These are phyloP conservation scores for Myxozyma monticola DNA, from an alignment of 805 yeast species.

Conservation along the genomic window DNA sequence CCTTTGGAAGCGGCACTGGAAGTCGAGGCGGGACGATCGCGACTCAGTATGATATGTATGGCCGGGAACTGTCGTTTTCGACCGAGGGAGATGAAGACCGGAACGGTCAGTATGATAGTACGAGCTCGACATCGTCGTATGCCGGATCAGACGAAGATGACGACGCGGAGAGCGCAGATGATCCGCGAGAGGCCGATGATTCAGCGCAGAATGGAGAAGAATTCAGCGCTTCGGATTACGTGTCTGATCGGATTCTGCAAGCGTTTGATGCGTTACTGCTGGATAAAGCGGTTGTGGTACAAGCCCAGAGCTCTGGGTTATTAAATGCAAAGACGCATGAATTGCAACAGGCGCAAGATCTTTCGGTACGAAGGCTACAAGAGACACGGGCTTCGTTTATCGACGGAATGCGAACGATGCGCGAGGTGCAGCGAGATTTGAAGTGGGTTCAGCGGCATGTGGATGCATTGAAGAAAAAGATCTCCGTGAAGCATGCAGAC, in stretches of 20 bases:
- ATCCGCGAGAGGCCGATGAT: neutral
- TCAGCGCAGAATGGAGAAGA: constrained; percentile 4
- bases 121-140: constrained; percentile 28
- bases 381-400: constrained; percentile 20
- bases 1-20: constrained; percentile 22
- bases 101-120: constrained; percentile 8
- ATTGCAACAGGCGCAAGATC: constrained; percentile 23
- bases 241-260: constrained; percentile 23
- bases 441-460: constrained; percentile 29
- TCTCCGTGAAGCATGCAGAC: constrained; percentile 10
- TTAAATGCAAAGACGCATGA: constrained; percentile 25
- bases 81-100: constrained; percentile 2
- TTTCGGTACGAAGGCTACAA: constrained; percentile 11
- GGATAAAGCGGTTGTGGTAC: constrained; percentile 27
- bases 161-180: neutral
- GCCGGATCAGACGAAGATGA: constrained; percentile 27
- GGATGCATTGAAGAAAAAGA: constrained; percentile 21
- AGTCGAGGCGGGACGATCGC: neutral
- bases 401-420: constrained; percentile 19
- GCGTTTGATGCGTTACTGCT: constrained; percentile 27
- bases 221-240: constrained; percentile 21
- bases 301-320: constrained; percentile 29
- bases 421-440: constrained; percentile 28
- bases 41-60: neutral
- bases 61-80: neutral